Base-by-base conservation (phyloP, 2,329 filamentous ascomycete species). In the Dissoconium aciculare region DNA sequence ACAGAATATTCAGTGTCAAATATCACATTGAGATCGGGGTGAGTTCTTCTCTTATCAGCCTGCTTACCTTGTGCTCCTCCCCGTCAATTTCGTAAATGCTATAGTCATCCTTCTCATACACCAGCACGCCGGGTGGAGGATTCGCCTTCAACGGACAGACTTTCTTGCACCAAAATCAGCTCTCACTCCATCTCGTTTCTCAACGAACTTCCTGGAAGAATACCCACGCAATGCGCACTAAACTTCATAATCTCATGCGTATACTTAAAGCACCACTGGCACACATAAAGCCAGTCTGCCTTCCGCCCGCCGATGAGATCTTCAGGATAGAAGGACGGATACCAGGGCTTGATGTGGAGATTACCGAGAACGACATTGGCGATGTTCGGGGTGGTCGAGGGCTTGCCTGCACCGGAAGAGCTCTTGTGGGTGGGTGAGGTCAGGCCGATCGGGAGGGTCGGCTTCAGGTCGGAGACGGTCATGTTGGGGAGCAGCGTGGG, bases 261-360 rank as follows among this genome's bases (percentile, higher is more conserved):
- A 56, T 98, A 98, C 51, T 85, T 87, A 64, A 95, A 95, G 61
- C 89, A 98, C 64, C 73, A 78, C 17, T 81, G 78, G 51, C 89
- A 98, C 17, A 95, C 79, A 46, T 85, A 91, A 5, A 95, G 61
- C 33, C 74, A 50, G 15, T 64, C 60, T 10, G 55, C 44, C 32
- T 52, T 51, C 30, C 55, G 41, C 4, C 50, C 50, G 16, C 59
- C 60, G 9, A 64, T 53, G 5, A 65, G 47, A 41, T 84, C 62
- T 70, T 92, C 63, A 4, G 73, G 58, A 54, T 94, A 93, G 55
- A 85, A 89, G 11, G 82, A 91, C 5, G 84, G 82, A 54, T 89
- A 94, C 84, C 85, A 93, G 3, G 85, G 79, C 45, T 76, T 74
- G 59, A 94, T 91, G 46, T 75, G 73, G 17, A 89, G 65, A 46